Evolutionary conservation across 352 stramenopile species (phyloP), one percentile per base, ranked within the genome.

Genomic region (Phytophthora capsici): DNA sequence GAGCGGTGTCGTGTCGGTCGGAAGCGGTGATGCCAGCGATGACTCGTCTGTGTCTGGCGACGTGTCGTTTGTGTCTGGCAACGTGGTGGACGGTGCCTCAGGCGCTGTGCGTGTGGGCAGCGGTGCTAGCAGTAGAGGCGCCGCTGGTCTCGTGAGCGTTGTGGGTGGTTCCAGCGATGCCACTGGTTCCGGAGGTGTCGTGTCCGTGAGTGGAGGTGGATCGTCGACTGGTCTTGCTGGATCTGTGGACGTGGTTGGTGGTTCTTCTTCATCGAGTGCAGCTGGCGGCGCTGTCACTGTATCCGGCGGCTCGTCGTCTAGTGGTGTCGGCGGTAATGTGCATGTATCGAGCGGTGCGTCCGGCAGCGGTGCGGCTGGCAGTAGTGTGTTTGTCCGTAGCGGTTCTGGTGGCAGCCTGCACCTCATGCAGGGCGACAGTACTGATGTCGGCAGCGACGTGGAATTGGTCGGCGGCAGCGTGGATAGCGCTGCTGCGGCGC

Each of bases 381-480:
- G 55, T 48, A 51, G 55, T 30, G 48, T 66, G 34, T 10, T 66
- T 40, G 47, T 71, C 26, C 55, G 55, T 57, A 71, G 60, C 45
- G 62, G 19, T 49, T 54, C 54, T 2, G 14, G 54, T 1, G 47
- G 55, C 25, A 57, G 53, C 9, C 36, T 73, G 48, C 61, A 52
- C 43, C 45, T 70, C 26, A 30, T 66, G 19, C 66, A 73, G 51
- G 66, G 66, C 30, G 40, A 70, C 36, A 52, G 59, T 60, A 53
- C 7, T 36, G 43, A 17, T 28, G 66, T 66, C 12, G 66, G 66
- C 45, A 59, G 40, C 49, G 66, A 73, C 26, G 41, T 73, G 66
- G 66, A 73, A 48, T 32, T 70, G 38, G 14, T n/a, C 40, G 66
- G 59, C 6, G 66, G 66, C 20, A 51, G 45, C 19, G 66, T 73